These are phyloP conservation scores for Dryadomyces sulphureus DNA, from an alignment of 2,329 filamentous ascomycete genomes.

Conservation along the genomic window DNA sequence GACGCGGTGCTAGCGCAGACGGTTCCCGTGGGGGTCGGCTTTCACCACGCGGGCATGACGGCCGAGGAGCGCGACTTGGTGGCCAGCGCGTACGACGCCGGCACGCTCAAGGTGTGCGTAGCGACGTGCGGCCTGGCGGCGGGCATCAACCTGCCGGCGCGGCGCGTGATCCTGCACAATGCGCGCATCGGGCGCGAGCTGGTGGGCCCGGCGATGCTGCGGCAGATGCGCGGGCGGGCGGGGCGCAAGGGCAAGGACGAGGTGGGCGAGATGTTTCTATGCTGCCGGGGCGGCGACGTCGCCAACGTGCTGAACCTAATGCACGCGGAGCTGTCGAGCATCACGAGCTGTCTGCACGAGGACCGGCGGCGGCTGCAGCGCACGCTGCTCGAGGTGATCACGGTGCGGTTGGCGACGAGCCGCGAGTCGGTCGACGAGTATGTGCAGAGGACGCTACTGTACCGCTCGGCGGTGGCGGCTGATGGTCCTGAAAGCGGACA, in stretches of 20 bases:
- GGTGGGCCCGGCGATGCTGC: conserved; percentile 64
- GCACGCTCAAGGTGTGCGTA: conserved; percentile 53
- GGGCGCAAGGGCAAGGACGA: conserved; percentile 68
- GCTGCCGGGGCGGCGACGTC: conserved; percentile 53
- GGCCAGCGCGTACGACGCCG: conserved; percentile 54
- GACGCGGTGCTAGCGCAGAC: conserved; percentile 52
- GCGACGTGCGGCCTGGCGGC: conserved; percentile 71
- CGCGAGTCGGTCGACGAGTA: conserved; percentile 52
- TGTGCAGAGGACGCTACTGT: conserved; percentile 51
- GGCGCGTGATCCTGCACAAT: conserved; percentile 61
- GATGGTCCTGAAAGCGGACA: conserved; percentile 9
- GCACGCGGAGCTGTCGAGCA: conserved; percentile 54
- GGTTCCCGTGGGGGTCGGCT: conserved; percentile 52
- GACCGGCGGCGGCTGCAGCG: conserved; percentile 55
- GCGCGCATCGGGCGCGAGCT: conserved; percentile 63
- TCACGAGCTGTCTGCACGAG: conserved; percentile 46
- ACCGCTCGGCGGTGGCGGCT: conserved; percentile 26
- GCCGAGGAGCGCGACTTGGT: conserved; percentile 62
- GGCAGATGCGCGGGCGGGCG: conserved; percentile 67
- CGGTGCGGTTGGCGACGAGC: conserved; percentile 52
- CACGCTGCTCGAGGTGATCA: conserved; percentile 56
- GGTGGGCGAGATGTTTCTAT: conserved; percentile 63
- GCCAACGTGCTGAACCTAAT: conserved; percentile 56
- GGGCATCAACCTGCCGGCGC: conserved; percentile 62
- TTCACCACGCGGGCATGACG: conserved; percentile 58